Evolutionary conservation across 192 early-diverging fungal species (phyloP), one percentile per base, ranked within the genome.

Genomic region (Hyaloraphidium curvatum): DNA sequence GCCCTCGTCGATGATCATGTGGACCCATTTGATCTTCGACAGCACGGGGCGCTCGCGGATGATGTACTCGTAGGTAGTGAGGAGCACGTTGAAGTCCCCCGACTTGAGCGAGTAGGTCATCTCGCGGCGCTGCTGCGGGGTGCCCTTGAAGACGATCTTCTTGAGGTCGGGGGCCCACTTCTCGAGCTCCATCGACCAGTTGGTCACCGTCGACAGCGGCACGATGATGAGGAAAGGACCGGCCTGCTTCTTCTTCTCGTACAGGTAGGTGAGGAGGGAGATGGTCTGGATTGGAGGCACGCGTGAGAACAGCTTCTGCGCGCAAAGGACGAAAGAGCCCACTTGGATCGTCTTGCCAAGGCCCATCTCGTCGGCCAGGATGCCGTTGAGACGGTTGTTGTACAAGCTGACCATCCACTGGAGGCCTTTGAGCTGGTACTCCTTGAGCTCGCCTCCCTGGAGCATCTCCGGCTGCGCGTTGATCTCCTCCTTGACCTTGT

Each of bases 371-470:
- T 95, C 93, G 43, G 94, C 94, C 54, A 98, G 61, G 59, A 98
- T 96, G 39, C 95, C 95, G 64, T 98, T 98, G 28, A 98, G 69
- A 41, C 87, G 66, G 67, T 98, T 98, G 65, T 98, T 98, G 71
- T 96, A 98, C 40, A 98, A 68, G 16, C 90, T 93, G 22, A 95
- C 86, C 94, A 98, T 95, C 95, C 95, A 98, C 72, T 98, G 82
- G 21, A 98, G 70, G 55, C 95, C 95, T 57, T 87, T 92, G 57
- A 94, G 53, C 64, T 91, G 95, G 66, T 98, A 98, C 25, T 96
- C 92, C 67, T 98, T 98, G 43, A 98, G 67, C 17, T 66, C 74
- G 33, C 95, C 95, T 29, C 95, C 91, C 7, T 83, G 71, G 58
- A 98, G 62, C 19, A 96, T 82, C 40, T 57, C 29, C 1, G 91